Conservation (phyloP, 129 eudicot genomes). For the Flaveria linearis region DNA sequence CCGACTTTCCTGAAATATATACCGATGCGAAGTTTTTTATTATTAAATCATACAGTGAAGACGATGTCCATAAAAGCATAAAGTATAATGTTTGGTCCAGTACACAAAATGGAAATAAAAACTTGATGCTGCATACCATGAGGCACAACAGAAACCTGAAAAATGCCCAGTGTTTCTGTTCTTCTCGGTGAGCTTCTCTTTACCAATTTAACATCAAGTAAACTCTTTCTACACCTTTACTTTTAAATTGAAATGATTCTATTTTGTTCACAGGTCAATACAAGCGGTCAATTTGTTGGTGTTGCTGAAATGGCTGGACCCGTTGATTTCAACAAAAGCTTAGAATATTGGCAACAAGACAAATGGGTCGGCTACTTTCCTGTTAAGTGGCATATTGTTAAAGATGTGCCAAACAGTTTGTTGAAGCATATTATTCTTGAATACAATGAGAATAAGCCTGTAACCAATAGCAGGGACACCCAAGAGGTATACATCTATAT, state of each 20-base stretch:
- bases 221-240: background rate
- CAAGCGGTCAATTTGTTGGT: constrained; percentile 86
- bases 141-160: constrained; percentile 61
- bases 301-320: constrained; percentile 87
- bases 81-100: constrained; percentile 85
- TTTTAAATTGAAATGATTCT: background rate
- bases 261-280: constrained; percentile 51
- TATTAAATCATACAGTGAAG: constrained; percentile 84
- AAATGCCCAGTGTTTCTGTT: constrained; percentile 72
- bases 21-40: constrained; percentile 67
- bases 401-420: constrained; percentile 76
- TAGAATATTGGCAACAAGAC: constrained; percentile 92
- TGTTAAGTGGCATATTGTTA: constrained; percentile 93
- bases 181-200: constrained; percentile 55
- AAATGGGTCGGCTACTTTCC: constrained; percentile 90
- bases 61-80: constrained; percentile 85
- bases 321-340: constrained; percentile 73
- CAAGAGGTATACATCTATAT: constrained; percentile 59
- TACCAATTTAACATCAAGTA: background rate
- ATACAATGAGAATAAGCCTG: constrained; percentile 83
- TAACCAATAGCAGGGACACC: constrained; percentile 85
- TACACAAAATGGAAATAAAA: constrained; percentile 86
- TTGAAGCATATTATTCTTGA: constrained; percentile 79
- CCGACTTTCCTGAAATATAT: constrained; percentile 60
- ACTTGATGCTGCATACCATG: constrained; percentile 75